These are phyloP conservation scores for Periconia sp. DNA, from an alignment of 2,329 filamentous ascomycete genomes.

Conservation along the genomic window DNA sequence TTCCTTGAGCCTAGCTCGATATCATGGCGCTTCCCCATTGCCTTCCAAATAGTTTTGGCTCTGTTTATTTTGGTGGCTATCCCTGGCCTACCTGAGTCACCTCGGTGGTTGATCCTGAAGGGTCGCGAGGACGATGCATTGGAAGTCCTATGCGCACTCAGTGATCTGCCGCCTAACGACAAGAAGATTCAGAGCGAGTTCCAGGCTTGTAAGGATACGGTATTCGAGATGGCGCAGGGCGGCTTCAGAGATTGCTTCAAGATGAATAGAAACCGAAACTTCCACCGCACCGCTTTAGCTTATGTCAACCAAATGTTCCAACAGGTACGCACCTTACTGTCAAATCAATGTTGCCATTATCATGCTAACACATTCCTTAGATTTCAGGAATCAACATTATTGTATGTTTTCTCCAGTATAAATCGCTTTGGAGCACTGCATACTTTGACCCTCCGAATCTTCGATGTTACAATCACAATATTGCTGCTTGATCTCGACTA, in stretches of 20 bases:
- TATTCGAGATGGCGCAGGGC: slow-evolving; percentile 45
- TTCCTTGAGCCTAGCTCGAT: slow-evolving; percentile 50
- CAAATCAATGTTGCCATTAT: background rate
- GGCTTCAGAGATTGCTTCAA: slow-evolving; percentile 61
- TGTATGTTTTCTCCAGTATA: background rate
- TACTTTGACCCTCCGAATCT: background rate
- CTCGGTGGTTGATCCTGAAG: slow-evolving; percentile 57
- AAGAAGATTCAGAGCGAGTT: slow-evolving; percentile 41
- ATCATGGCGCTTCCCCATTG: slow-evolving; percentile 55
- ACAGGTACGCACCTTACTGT: slow-evolving; percentile 29
- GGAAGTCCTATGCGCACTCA: slow-evolving; percentile 40
- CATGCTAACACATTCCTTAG: slow-evolving; percentile 50
- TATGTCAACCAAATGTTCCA: slow-evolving; percentile 51
- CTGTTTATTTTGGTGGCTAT: slow-evolving; percentile 55
- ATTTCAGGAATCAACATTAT: slow-evolving; percentile 39
- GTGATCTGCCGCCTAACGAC: slow-evolving; percentile 42
- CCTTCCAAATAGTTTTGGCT: slow-evolving; percentile 59
- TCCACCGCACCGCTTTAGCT: slow-evolving; percentile 47
- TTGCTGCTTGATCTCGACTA: background rate
- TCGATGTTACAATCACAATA: no score
- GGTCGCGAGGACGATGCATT: slow-evolving; percentile 50
- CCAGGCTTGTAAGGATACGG: slow-evolving; percentile 41
- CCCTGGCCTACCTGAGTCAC: slow-evolving; percentile 45
- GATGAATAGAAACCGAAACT: slow-evolving; percentile 51
- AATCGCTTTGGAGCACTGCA: background rate